Percentiles rank a stretch among this genome's conserved stretches.
Conservation (phyloP, 2,329 filamentous ascomycete species). For the Xylariaceae sp. region DNA sequence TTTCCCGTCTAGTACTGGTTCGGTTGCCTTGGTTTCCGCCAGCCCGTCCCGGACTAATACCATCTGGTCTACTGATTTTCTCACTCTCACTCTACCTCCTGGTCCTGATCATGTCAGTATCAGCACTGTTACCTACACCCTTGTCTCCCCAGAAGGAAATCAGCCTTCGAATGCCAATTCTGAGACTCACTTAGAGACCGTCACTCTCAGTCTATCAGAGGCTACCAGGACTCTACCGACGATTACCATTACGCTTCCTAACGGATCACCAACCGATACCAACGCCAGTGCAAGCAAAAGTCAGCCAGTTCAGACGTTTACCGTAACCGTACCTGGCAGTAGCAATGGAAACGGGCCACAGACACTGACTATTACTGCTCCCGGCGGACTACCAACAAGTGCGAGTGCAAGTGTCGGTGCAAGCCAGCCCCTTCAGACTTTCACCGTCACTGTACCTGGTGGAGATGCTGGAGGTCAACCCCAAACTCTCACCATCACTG, state of each 20-base stretch:
- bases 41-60: conserved; percentile 16
- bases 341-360: conserved; percentile 13
- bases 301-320: conserved; percentile 17
- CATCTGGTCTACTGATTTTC: conserved; percentile 29
- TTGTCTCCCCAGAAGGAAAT: conserved; percentile 22
- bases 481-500: conserved; percentile 15
- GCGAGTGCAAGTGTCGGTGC: not conserved
- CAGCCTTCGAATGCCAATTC: conserved; percentile 8
- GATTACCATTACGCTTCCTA: conserved; percentile 6
- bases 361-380: conserved; percentile 18
- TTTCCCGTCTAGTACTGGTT: conserved; percentile 20
- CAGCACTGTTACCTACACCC: conserved; percentile 25
- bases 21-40: conserved; percentile 22
- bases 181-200: conserved; percentile 9
- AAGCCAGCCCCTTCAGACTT: conserved; percentile 3
- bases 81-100: conserved; percentile 27
- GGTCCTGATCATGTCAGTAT: conserved; percentile 20
- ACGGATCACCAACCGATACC: not conserved
- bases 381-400: not conserved
- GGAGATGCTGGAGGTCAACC: not conserved
- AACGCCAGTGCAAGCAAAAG: conserved; percentile 3
- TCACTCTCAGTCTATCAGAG: conserved; percentile 15
- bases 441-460: conserved; percentile 8
- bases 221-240: conserved; percentile 7
- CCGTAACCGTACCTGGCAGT: conserved; percentile 14